Base-by-base conservation (phyloP, 2,329 filamentous ascomycete species). In the Colletotrichum aenigma region DNA sequence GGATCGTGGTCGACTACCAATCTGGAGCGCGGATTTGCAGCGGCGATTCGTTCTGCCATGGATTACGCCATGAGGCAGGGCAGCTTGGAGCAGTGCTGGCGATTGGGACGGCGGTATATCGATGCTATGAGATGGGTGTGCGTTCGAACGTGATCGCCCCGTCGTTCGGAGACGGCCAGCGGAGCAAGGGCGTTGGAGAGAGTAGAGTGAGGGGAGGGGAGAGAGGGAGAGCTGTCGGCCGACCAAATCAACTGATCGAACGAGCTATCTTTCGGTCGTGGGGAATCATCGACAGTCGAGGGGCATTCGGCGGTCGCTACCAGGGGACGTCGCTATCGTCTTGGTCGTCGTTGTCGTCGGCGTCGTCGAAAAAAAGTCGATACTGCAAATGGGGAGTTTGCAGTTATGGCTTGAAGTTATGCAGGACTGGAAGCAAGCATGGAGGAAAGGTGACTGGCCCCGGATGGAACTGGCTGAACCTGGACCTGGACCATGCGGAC, bases 11-110 rank as follows among this genome's bases (percentile, higher is more conserved):
- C 88, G 86, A 87, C 86, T 88, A 84, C 86, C 87, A 87, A 87
- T 88, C 86, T 85, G 83, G 86, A 86, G 85, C 87, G 87, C 86
- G 83, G 82, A 80, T 85, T 87, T 86, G 85, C 85, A 85, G 83
- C 81, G 82, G 71, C 71, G 85, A 85, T 92, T 91, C 88, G 90
- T 89, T 92, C 90, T 91, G 90, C 90, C 91, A 92, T 92, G 89
- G 88, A 90, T 90, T 91, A 92, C 90, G 90, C 90, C 90, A 92
- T 92, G 85, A 87, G 89, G 87, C 89, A 86, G 84, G 85, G 36
- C 70, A 62, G 66, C 70, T 75, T 38, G 21, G 61, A 32, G 74
- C 62, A 30, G 66, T 70, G 66, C 71, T 76, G 52, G 38, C 52
- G 66, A 56, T 67, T 69, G 58, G 70, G 34, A 65, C 56, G 26